A percentile compares a stretch with the other conserved stretches of the same genome.
Evolutionary conservation across 257 asterid genomes (phyloP).

Genomic region (Leptodermis oblonga): DNA sequence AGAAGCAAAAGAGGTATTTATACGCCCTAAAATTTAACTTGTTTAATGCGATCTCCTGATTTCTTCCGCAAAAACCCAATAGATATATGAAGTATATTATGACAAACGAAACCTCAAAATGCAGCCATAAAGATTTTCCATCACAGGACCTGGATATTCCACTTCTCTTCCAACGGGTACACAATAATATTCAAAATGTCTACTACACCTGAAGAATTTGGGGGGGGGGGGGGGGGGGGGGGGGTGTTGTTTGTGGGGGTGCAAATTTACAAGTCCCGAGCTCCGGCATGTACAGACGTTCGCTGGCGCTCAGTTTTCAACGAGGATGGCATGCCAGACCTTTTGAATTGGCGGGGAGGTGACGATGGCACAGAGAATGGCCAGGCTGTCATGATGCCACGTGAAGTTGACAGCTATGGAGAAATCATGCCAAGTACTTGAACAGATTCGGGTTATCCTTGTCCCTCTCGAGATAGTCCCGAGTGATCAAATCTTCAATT

Average conservation of each 20-base stretch:
- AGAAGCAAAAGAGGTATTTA: not conserved
- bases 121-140: not conserved
- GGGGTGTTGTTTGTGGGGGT: too few relatives aligned
- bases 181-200: slow-evolving; percentile 8
- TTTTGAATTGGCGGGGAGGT: not conserved
- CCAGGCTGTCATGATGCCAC: not conserved
- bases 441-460: slow-evolving; percentile 86
- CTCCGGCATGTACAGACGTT: slow-evolving; percentile 22
- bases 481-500: slow-evolving; percentile 89
- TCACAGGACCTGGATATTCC: not conserved
- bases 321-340: not conserved
- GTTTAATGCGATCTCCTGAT: not conserved
- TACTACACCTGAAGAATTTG: slow-evolving; percentile 10
- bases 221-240: too few relatives aligned
- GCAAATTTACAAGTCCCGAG: slow-evolving; percentile 25
- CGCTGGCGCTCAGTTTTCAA: slow-evolving; percentile 2
- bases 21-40: not conserved
- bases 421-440: slow-evolving; percentile 86
- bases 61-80: not conserved
- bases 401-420: not conserved
- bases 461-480: slow-evolving; percentile 94
- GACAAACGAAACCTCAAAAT: not conserved
- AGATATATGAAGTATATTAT: not conserved
- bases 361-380: not conserved
- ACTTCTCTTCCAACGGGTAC: not conserved